Conservation (phyloP, 345 rosid species). For the Litchi chinensis region DNA sequence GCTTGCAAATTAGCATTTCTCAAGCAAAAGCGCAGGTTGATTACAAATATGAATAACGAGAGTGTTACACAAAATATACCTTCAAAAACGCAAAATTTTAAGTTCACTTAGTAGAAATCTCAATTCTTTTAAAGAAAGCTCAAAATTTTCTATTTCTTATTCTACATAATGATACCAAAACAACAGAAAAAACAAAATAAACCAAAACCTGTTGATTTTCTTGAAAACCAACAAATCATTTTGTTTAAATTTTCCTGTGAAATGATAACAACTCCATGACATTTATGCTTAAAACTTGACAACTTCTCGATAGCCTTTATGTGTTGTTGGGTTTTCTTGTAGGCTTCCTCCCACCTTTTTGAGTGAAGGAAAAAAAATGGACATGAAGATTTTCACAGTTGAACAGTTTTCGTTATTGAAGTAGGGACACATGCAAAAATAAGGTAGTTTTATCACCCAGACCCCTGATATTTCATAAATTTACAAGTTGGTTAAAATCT, state of each 20-base stretch:
- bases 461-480: too few species aligned
- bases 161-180: too few species aligned
- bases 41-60: constrained; percentile 11
- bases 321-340: constrained; percentile 50
- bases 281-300: not conserved
- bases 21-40: constrained; percentile 66
- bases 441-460: too few species aligned
- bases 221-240: not conserved
- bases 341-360: not conserved
- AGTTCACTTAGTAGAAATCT: not conserved
- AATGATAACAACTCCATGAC: not conserved
- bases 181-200: not conserved
- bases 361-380: too few species aligned
- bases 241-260: not conserved
- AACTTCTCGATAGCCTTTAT: constrained; percentile 54
- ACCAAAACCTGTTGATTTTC: not conserved
- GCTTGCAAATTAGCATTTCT: constrained; percentile 95
- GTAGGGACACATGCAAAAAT: too few species aligned
- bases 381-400: too few species aligned
- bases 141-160: not conserved
- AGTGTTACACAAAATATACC: not conserved
- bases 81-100: not conserved
- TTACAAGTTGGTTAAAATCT: too few species aligned
- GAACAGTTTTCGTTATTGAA: too few species aligned
- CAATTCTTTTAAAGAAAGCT: not conserved